Conservation (phyloP, 257 asterid genomes). For the Sherardia arvensis region DNA sequence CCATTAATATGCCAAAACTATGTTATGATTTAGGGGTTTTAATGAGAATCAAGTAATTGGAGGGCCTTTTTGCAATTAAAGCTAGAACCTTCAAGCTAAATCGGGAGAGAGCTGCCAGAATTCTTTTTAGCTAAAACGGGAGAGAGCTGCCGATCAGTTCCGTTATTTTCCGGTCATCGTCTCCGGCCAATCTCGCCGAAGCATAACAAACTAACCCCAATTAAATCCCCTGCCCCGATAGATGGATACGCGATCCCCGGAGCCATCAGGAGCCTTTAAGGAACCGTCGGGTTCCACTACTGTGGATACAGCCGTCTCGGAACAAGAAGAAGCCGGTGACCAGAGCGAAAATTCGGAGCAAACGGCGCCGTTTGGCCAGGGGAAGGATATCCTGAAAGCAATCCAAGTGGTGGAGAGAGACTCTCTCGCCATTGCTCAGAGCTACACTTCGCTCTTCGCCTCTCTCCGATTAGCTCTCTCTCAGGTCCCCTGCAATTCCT, state of each 20-base stretch:
- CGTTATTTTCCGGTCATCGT: too few species aligned
- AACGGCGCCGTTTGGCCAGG: constrained; percentile 26
- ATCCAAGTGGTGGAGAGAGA: constrained; percentile 76
- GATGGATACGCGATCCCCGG: constrained; percentile 8
- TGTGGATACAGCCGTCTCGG: background rate
- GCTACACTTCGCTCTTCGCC: constrained; percentile 67
- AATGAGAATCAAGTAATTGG: too few species aligned
- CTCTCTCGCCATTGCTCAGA: constrained; percentile 71
- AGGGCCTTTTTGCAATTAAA: too few species aligned
- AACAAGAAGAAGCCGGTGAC: background rate
- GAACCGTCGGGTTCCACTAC: background rate
- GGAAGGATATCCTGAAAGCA: constrained; percentile 66
- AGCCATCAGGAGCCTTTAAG: background rate
- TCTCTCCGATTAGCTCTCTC: constrained; percentile 72
- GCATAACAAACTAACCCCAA: background rate
- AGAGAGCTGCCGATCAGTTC: too few species aligned
- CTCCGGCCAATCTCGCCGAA: too few species aligned
- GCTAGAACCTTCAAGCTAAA: too few species aligned
- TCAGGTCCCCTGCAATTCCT: constrained; percentile 34
- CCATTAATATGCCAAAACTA: too few species aligned
- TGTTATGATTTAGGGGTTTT: too few species aligned
- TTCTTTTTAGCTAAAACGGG: too few species aligned
- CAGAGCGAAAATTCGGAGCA: constrained; percentile 12
- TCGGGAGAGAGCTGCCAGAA: too few species aligned
- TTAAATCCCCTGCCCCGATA: background rate